Evolutionary conservation across 768 basidiomycete genomes (phyloP).

Genomic region (Lactarius pseudohatsudake): DNA sequence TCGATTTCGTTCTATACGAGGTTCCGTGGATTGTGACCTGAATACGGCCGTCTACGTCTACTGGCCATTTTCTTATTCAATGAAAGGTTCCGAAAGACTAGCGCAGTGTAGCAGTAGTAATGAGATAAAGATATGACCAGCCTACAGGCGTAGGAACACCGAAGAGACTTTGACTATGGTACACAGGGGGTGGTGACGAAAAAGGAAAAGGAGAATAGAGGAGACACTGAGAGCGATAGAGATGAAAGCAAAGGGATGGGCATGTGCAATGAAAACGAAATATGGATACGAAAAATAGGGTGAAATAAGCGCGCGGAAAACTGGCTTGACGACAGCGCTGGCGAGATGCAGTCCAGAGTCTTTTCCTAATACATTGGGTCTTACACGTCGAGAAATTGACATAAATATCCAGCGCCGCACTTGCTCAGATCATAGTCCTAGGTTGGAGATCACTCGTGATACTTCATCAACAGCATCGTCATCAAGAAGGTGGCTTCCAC

Average conservation of each 20-base stretch:
- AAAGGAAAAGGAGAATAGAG: conserved; percentile 16
- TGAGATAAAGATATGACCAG: conserved; percentile 59
- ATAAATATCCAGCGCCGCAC: conserved; percentile 20
- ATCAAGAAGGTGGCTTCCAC: conserved; percentile 41
- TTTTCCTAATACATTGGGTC: conserved; percentile 29
- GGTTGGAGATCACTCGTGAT: conserved; percentile 69
- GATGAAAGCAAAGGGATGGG: conserved; percentile 24
- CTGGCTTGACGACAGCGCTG: conserved; percentile 17
- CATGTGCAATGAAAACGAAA: conserved; percentile 26
- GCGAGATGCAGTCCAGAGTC: conserved; percentile 28
- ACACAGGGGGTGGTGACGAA: conserved; percentile 29
- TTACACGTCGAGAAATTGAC: conserved; percentile 24
- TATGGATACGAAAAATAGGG: conserved; percentile 23
- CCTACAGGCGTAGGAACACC: conserved; percentile 53
- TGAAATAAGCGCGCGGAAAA: conserved; percentile 21
- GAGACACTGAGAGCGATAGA: conserved; percentile 21
- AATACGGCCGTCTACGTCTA: conserved; percentile 29
- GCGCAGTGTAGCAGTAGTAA: conserved; percentile 29
- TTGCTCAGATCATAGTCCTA: conserved; percentile 34
- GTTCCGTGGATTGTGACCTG: conserved; percentile 84
- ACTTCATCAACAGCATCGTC: conserved; percentile 68
- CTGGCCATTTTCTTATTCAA: conserved; percentile 22
- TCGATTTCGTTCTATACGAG: conserved; percentile 93
- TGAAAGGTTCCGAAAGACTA: conserved; percentile 19
- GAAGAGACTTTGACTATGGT: conserved; percentile 41